Evolutionary conservation across 441 rosid species (phyloP).

Genomic region (Gossypium laxum): DNA sequence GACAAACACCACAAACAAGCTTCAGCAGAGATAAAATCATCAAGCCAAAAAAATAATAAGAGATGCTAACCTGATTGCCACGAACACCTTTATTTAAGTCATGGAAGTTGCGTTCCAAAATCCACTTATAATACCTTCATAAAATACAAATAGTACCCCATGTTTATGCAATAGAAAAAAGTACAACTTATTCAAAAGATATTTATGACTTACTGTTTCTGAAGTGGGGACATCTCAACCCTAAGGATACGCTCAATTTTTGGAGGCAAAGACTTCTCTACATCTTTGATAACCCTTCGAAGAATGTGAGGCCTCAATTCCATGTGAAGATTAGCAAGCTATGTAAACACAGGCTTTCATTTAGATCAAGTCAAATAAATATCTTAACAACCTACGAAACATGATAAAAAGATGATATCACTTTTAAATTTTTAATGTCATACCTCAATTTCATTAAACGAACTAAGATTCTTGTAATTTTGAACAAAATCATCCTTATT

Average conservation of each 20-base stretch:
- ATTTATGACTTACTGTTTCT: slow-evolving; percentile 63
- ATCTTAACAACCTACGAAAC: slow-evolving; percentile 4
- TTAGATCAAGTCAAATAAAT: slow-evolving; percentile 13
- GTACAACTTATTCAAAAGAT: slow-evolving; percentile 9
- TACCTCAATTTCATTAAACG: slow-evolving; percentile 94
- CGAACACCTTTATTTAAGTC: slow-evolving; percentile 99
- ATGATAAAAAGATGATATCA: slow-evolving; percentile 5
- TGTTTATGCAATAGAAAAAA: slow-evolving; percentile 4
- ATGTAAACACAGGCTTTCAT: slow-evolving; percentile 21
- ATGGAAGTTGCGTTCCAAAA: slow-evolving; percentile 94
- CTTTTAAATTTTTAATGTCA: slow-evolving; percentile 7
- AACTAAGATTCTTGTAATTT: slow-evolving; percentile 95
- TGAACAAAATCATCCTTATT: slow-evolving; percentile 92
- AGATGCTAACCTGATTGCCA: slow-evolving; percentile 76
- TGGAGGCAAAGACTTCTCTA: slow-evolving; percentile 97
- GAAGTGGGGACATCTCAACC: slow-evolving; percentile 99
- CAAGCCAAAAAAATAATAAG: slow-evolving; percentile 11
- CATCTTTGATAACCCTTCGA: slow-evolving; percentile 97
- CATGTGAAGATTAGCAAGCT: slow-evolving; percentile 98
- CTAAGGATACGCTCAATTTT: slow-evolving; percentile 97
- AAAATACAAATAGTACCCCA: slow-evolving; percentile 11
- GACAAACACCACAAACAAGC: neutral
- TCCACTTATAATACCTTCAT: slow-evolving; percentile 95
- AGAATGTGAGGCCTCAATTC: slow-evolving; percentile 98
- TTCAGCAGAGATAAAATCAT: neutral